Evolutionary conservation across 1,139 yeast species (phyloP).

Genomic region (Yamadazyma sp.): DNA sequence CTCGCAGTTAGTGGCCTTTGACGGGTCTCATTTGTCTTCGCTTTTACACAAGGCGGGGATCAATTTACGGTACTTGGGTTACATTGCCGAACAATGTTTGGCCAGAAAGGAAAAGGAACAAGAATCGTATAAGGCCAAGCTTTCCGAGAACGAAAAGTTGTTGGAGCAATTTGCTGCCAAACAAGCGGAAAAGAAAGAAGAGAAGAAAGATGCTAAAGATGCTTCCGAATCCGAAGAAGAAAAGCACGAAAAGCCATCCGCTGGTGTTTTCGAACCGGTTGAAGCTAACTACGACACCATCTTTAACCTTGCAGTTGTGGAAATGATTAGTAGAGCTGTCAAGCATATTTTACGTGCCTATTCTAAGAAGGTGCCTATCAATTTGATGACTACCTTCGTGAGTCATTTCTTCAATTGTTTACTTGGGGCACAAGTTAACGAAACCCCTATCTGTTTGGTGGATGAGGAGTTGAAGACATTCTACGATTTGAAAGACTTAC

Average conservation of each 20-base stretch:
- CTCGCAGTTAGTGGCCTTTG: constrained; percentile 66
- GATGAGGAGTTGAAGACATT: constrained; percentile 45
- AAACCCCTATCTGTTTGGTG: constrained; percentile 42
- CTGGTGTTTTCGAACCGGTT: constrained; percentile 44
- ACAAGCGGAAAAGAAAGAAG: constrained; percentile 24
- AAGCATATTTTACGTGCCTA: constrained; percentile 69
- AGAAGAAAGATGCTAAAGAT: constrained; percentile 25
- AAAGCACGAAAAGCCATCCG: constrained; percentile 32
- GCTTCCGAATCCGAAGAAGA: constrained; percentile 21
- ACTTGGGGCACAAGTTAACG: constrained; percentile 51
- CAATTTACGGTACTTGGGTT: constrained; percentile 85
- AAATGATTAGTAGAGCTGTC: constrained; percentile 74
- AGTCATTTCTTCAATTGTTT: constrained; percentile 75
- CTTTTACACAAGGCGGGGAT: constrained; percentile 80
- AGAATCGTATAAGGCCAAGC: constrained; percentile 20
- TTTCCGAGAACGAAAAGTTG: constrained; percentile 25
- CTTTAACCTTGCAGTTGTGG: constrained; percentile 53
- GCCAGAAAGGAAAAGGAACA: constrained; percentile 25
- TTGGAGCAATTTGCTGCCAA: constrained; percentile 24
- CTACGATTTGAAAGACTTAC: constrained; percentile 42
- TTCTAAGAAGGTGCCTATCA: constrained; percentile 50
- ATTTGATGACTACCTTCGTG: constrained; percentile 57
- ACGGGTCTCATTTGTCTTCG: constrained; percentile 72
- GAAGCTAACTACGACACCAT: constrained; percentile 48
- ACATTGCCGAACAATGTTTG: constrained; percentile 40